Evolutionary conservation across 2,329 filamentous ascomycete genomes (phyloP).

Genomic region (Phaeomoniella chlamydospora): DNA sequence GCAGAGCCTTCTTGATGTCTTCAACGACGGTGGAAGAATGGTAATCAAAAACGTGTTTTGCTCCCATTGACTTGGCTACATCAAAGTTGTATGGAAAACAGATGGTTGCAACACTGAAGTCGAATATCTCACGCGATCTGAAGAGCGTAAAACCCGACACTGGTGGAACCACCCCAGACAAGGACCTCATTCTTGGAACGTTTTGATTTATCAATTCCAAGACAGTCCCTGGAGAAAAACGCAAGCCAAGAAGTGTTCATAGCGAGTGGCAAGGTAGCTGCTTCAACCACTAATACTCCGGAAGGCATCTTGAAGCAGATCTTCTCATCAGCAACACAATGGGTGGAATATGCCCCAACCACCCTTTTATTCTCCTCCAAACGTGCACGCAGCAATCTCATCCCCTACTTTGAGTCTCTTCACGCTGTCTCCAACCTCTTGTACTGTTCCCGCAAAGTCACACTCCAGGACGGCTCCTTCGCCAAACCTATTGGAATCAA

Average conservation of each 20-base stretch:
- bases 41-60: slow-evolving; percentile 30
- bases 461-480: slow-evolving; percentile 11
- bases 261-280: not conserved
- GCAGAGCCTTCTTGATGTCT: slow-evolving; percentile 15
- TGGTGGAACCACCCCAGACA: slow-evolving; percentile 29
- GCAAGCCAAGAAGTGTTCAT: not conserved
- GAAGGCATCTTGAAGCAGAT: not conserved
- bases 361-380: slow-evolving; percentile 5
- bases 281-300: not conserved
- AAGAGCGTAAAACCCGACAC: slow-evolving; percentile 26
- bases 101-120: slow-evolving; percentile 25
- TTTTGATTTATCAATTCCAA: slow-evolving; percentile 6
- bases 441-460: slow-evolving; percentile 15
- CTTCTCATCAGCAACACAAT: not conserved
- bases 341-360: not conserved
- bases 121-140: slow-evolving; percentile 25
- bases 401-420: slow-evolving; percentile 14
- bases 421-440: slow-evolving; percentile 13
- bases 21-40: slow-evolving; percentile 15
- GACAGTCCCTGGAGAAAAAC: not conserved
- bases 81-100: slow-evolving; percentile 28
- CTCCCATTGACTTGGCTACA: slow-evolving; percentile 29
- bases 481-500: not conserved
- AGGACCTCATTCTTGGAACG: slow-evolving; percentile 17
- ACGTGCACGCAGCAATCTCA: slow-evolving; percentile 15